Evolutionary conservation across 768 basidiomycete species (phyloP), one percentile per base, ranked within the genome.

Genomic region (Mycena sanguinolenta): DNA sequence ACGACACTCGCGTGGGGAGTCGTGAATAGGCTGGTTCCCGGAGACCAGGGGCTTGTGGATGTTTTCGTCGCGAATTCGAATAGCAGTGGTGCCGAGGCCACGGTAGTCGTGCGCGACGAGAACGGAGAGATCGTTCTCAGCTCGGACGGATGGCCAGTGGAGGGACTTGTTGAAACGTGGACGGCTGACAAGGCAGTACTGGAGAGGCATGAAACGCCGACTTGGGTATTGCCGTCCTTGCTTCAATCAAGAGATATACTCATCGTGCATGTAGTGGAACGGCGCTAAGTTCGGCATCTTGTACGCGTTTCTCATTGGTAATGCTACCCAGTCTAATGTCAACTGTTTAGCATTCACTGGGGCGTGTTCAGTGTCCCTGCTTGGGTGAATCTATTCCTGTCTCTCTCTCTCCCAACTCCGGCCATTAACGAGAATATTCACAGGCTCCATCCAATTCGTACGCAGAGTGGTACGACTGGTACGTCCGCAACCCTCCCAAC

Each of bases 271-370:
- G n/a, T 39, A 88, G 87, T 90, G 84, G 83, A 84, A 79, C 65
- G 78, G 82, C 46, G 87, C 84, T 16, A 89, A 89, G 76, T 89
- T 81, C 72, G 88, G 88, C 21, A 88, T 88, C 23, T 88, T 88
- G 88, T 88, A 69, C 75, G 86, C 49, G 14, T n/a, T n/a, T n/a
- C n/a, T n/a, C n/a, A n/a, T n/a, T n/a, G n/a, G n/a, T n/a, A n/a
- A n/a, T n/a, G n/a, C n/a, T n/a, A n/a, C n/a, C n/a, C n/a, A n/a
- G n/a, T n/a, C n/a, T n/a, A n/a, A n/a, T n/a, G n/a, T n/a, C n/a
- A n/a, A n/a, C 65, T 17, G 28, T 60, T 2, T 25, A 87, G 85
- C 74, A 80, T 89, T 57, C 86, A 88, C 70, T 88, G 86, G 85
- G 86, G 86, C 16, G 78, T 84, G 9, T 87, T 81, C 65, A 87